Conservation (phyloP, 108 stramenopile genomes). For the Phaeodactylum tricornutum region DNA sequence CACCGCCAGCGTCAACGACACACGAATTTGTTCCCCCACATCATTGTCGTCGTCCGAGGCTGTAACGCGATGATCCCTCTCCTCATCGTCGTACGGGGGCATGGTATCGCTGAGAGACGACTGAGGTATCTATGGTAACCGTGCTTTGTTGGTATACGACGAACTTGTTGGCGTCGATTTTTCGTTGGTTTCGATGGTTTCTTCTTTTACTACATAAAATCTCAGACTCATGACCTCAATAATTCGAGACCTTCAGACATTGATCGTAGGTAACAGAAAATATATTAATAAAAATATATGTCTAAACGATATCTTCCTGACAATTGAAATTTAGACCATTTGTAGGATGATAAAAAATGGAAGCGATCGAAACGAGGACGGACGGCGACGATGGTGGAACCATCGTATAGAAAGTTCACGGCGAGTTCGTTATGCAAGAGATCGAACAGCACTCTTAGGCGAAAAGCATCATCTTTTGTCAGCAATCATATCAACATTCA, state of each 20-base stretch:
- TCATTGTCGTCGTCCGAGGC: conserved; percentile 1
- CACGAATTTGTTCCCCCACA: conserved; percentile 38
- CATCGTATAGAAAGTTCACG: too few relatives aligned
- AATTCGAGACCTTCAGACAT: too few relatives aligned
- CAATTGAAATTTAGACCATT: neutral
- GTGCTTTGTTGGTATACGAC: conserved; percentile 5
- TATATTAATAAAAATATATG: neutral
- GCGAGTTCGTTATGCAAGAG: too few relatives aligned
- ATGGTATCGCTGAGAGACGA: neutral
- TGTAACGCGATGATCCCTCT: too few relatives aligned
- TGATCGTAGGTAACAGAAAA: neutral
- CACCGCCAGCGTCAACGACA: conserved; percentile 31
- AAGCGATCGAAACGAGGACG: neutral
- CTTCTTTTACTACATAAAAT: neutral
- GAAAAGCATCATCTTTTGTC: too few relatives aligned
- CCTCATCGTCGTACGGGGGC: neutral
- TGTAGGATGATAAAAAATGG: neutral
- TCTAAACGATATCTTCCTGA: neutral
- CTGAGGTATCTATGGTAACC: neutral
- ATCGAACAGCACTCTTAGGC: too few relatives aligned
- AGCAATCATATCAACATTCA: neutral
- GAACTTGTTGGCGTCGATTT: neutral
- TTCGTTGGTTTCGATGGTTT: neutral
- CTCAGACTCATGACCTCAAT: too few relatives aligned
- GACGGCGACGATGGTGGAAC: too few relatives aligned